These are phyloP conservation scores for Claviceps arundinis DNA, from an alignment of 2,329 filamentous ascomycete genomes.

Conservation along the genomic window DNA sequence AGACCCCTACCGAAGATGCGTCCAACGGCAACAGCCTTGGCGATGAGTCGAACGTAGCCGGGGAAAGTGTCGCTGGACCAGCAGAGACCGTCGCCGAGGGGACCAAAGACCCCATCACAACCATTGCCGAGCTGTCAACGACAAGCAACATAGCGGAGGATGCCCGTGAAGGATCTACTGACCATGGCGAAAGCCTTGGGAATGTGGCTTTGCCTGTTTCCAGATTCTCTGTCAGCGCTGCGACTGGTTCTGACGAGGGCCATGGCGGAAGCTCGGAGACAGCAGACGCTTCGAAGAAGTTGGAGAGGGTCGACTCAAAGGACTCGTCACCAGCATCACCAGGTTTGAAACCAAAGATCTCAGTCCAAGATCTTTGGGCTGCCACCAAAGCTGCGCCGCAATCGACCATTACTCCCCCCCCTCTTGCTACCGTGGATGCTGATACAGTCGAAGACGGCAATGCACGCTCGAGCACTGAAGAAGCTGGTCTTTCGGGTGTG, in stretches of 20 bases:
- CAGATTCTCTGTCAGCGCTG: constrained; percentile 10
- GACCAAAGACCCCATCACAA: not conserved
- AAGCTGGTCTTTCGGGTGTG: constrained; percentile 15
- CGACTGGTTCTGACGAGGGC: constrained; percentile 4
- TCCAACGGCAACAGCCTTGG: not conserved
- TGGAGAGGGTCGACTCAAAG: constrained; percentile 6
- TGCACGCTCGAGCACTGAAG: constrained; percentile 4
- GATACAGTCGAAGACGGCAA: not conserved
- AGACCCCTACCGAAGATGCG: not conserved
- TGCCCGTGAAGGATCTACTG: not conserved
- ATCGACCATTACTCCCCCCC: constrained; percentile 1
- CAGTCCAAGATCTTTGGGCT: constrained; percentile 16
- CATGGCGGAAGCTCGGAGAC: not conserved
- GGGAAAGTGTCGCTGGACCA: not conserved
- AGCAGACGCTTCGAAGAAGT: not conserved
- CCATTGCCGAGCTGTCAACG: not conserved
- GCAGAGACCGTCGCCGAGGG: not conserved
- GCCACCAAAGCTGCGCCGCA: constrained; percentile 10
- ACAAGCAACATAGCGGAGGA: constrained; percentile 1
- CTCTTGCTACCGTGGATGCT: not conserved
- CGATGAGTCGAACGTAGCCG: not conserved
- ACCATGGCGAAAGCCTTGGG: constrained; percentile 6
- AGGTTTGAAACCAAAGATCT: constrained; percentile 13
- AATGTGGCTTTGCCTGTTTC: constrained; percentile 8
- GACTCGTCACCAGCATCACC: constrained; percentile 6